Evolutionary conservation across 2,329 filamentous ascomycete species (phyloP).

Genomic region (Parastagonospora avenae): DNA sequence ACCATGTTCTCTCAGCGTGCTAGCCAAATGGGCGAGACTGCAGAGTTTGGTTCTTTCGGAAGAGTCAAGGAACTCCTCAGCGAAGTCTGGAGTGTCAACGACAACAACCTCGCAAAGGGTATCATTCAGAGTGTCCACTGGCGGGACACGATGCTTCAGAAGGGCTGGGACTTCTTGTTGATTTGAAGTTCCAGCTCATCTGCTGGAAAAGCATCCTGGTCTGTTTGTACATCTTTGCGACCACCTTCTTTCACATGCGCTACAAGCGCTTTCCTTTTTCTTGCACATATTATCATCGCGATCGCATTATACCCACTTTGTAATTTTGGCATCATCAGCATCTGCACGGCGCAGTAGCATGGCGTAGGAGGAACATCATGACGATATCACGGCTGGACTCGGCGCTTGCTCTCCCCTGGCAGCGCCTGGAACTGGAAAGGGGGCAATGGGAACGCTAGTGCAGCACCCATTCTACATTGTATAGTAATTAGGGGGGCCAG

Average conservation of each 20-base stretch:
- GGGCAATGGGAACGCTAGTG: constrained; percentile 39
- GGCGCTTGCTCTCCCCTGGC: constrained; percentile 15
- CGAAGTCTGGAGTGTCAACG: constrained; percentile 80
- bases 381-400: constrained; percentile 23
- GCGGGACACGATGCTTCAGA: constrained; percentile 90
- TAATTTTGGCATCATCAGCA: constrained; percentile 43
- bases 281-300: constrained; percentile 43
- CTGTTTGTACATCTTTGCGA: constrained; percentile 31
- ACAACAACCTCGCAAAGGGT: constrained; percentile 61
- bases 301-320: constrained; percentile 48
- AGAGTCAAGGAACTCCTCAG: constrained; percentile 77
- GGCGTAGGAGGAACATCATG: constrained; percentile 36
- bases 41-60: constrained; percentile 82
- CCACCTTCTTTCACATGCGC: constrained; percentile 26
- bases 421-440: constrained; percentile 18
- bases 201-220: constrained; percentile 46
- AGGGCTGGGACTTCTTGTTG: constrained; percentile 90
- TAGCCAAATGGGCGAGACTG: constrained; percentile 74
- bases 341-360: constrained; percentile 29
- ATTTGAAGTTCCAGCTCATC: constrained; percentile 61
- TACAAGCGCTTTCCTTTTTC: constrained; percentile 37
- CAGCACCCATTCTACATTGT: constrained; percentile 39
- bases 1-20: constrained; percentile 77
- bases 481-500: constrained; percentile 34
- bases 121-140: constrained; percentile 78